Conservation (phyloP, 306 rosid genomes). For the Herpetospermum pedunculosum region DNA sequence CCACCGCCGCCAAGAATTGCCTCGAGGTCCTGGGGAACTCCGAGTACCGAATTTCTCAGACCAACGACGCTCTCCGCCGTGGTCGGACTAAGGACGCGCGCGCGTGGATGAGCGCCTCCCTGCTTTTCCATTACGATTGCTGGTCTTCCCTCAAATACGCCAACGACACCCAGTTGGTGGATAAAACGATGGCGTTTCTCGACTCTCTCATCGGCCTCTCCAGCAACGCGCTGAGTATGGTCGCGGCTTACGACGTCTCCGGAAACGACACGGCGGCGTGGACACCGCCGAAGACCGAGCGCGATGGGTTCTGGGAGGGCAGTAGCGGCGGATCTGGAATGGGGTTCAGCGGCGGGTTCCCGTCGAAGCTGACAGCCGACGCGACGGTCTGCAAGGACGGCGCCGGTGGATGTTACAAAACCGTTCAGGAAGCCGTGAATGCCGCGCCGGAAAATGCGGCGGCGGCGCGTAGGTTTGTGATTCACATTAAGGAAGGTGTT, state of each 20-base stretch:
- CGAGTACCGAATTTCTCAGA: conserved; percentile 39
- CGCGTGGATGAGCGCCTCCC: conserved; percentile 63
- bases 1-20: conserved; percentile 55
- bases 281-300: conserved; percentile 52
- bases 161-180: conserved; percentile 51
- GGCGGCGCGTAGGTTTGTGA: conserved; percentile 34
- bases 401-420: conserved; percentile 23
- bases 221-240: conserved; percentile 69
- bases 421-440: conserved; percentile 70
- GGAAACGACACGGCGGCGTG: conserved; percentile 44
- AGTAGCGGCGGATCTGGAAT: conserved; percentile 3
- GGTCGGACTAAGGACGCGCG: conserved; percentile 44
- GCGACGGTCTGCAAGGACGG: conserved; percentile 54
- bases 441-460: conserved; percentile 32
- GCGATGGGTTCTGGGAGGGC: conserved; percentile 63
- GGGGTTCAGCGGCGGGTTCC: conserved; percentile 24
- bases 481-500: conserved; percentile 52
- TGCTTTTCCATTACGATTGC: conserved; percentile 69
- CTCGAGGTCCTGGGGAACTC: conserved; percentile 31
- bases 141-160: conserved; percentile 65
- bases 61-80: conserved; percentile 26
- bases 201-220: conserved; percentile 22
- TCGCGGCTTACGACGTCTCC: conserved; percentile 36
- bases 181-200: conserved; percentile 47
- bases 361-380: conserved; percentile 24